Evolutionary conservation across 1,284 basidiomycete genomes (phyloP).

Genomic region (Macrocystidia cucumis): DNA sequence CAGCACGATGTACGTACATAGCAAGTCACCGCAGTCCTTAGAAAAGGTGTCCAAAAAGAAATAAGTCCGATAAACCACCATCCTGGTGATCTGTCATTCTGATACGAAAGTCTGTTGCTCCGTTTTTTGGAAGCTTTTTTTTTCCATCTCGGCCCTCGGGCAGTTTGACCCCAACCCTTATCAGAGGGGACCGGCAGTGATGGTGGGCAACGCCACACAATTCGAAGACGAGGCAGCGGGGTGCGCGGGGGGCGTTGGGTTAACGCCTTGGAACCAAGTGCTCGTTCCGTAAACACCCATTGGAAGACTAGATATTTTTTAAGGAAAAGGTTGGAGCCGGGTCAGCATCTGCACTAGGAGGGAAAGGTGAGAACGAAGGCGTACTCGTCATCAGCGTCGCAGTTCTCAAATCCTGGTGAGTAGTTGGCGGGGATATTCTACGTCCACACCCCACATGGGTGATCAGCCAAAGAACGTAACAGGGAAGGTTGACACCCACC

Average conservation of each 20-base stretch:
- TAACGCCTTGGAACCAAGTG: slow-evolving; percentile 48
- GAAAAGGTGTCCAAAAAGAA: no score
- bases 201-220: slow-evolving; percentile 35
- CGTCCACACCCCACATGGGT: no score
- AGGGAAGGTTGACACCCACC: slow-evolving; percentile 21
- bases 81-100: no score
- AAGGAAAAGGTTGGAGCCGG: slow-evolving; percentile 13
- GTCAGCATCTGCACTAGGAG: no score
- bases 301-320: slow-evolving; percentile 36
- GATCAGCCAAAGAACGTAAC: slow-evolving; percentile 1
- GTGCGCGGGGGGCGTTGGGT: slow-evolving; percentile 44
- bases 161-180: no score
- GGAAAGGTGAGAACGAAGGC: slow-evolving; percentile 9
- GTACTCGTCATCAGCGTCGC: slow-evolving; percentile 38
- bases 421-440: slow-evolving; percentile 54
- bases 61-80: no score
- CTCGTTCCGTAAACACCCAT: slow-evolving; percentile 59
- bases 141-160: no score
- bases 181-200: slow-evolving; percentile 28
- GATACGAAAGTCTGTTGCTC: no score
- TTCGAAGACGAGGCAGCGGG: slow-evolving; percentile 36
- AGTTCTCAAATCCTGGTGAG: slow-evolving; percentile 41
- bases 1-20: no score
- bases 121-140: no score
- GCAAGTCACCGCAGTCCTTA: no score